Base-by-base conservation (phyloP, 2,329 filamentous ascomycete species). In the Aaosphaeria arxii region DNA sequence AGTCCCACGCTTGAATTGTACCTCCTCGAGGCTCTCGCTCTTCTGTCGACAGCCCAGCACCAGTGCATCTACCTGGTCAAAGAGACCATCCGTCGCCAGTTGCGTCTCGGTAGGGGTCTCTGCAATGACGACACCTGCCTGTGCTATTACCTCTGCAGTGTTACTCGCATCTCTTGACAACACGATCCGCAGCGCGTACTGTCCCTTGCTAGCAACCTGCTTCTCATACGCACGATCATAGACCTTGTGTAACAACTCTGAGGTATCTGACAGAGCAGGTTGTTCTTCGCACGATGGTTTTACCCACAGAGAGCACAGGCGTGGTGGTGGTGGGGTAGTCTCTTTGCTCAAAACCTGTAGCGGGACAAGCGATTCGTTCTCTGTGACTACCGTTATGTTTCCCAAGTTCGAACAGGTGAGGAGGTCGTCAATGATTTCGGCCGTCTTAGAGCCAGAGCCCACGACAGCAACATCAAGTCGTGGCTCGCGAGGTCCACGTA, bases 201-300 rank as follows among this genome's bases (percentile, higher is more conserved):
- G 48, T 46, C 66, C 61, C 47, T 65, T 67, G 54, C 59, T 66
- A 28, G 57, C 55, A 33, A 70, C 56, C 46, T 66, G 59, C 49
- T 69, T 70, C 50, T 70, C 66, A 41, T 70, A 70, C 32, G 59
- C 66, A 7, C 59, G 61, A 53, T 55, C 51, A 48, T 70, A 70
- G 42, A 70, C 64, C n/a, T 47, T 51, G 44, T 66, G 62, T 6
- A 70, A 49, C 30, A 67, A 53, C 44, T 66, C 64, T 11, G 66
- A 59, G 6, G 63, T 53, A 5, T 56, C 59, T 0, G 56, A 47
- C 1, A 67, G 47, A 3, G 48, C 50, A 9, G 54, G 44, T 39
- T 58, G 57, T 6, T 55, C 52, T 28, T 55, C 53, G 45, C 47
- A 54, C 7, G 58, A 50, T 11, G 63, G 62, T 48, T 62, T 65